These are phyloP conservation scores for Wickerhamiella kurtzmanii DNA, from an alignment of 805 yeast species.

Conservation along the genomic window DNA sequence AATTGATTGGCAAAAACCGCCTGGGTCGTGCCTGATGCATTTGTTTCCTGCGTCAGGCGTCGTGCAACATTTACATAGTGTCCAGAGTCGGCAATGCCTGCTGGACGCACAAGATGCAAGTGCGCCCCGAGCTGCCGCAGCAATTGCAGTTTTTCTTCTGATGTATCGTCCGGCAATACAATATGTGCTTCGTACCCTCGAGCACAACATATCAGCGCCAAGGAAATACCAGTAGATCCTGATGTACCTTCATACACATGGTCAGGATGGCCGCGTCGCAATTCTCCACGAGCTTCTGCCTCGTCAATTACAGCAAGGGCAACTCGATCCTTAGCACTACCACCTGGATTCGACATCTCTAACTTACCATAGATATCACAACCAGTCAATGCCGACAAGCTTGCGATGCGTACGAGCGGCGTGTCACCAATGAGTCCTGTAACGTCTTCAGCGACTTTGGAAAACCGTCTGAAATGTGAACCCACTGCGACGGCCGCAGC, in stretches of 20 bases:
- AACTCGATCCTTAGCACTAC: constrained; percentile 90
- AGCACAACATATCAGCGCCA: constrained; percentile 81
- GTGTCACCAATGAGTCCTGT: constrained; percentile 83
- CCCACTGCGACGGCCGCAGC: no score
- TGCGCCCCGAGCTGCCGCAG: constrained; percentile 66
- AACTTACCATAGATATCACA: constrained; percentile 76
- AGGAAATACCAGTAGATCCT: constrained; percentile 92
- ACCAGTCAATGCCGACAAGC: constrained; percentile 60
- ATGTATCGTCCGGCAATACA: constrained; percentile 90
- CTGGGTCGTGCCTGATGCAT: constrained; percentile 25
- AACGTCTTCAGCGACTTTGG: constrained; percentile 35
- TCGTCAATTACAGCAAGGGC: constrained; percentile 70
- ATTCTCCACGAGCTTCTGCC: constrained; percentile 45
- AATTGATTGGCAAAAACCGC: constrained; percentile 93
- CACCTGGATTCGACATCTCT: constrained; percentile 82
- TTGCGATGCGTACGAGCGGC: constrained; percentile 60
- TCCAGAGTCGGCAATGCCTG: constrained; percentile 82
- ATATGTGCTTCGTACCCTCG: constrained; percentile 83
- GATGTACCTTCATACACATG: constrained; percentile 87
- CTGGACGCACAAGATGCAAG: constrained; percentile 80
- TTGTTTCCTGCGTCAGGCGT: constrained; percentile 41
- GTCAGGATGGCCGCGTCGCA: constrained; percentile 52
- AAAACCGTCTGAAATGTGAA: no score
- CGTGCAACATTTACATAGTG: constrained; percentile 88
- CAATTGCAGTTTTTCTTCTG: constrained; percentile 64